Evolutionary conservation across 2,329 filamentous ascomycete genomes (phyloP).

Genomic region (Polychaeton citri): DNA sequence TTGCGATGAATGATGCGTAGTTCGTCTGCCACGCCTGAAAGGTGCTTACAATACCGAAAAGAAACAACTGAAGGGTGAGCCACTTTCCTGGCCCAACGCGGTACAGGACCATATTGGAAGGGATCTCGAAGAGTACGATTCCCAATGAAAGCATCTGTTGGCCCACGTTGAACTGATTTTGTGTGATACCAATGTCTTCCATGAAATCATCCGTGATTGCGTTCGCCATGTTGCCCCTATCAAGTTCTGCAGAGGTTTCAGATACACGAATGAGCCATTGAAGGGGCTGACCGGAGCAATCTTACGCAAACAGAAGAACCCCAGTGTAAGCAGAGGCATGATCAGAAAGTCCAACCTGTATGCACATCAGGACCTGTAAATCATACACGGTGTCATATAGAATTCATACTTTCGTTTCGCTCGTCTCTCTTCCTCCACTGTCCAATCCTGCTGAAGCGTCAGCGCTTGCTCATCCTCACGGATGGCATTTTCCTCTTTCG

Average conservation of each 20-base stretch:
- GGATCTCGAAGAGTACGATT: slow-evolving; percentile 21
- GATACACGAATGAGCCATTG: slow-evolving; percentile 1
- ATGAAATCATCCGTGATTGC: slow-evolving; percentile 20
- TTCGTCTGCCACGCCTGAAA: slow-evolving; percentile 29
- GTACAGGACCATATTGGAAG: slow-evolving; percentile 20
- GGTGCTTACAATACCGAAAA: slow-evolving; percentile 24
- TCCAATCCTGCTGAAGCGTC: slow-evolving; percentile 11
- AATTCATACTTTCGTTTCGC: slow-evolving; percentile 17
- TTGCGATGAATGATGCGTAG: slow-evolving; percentile 24
- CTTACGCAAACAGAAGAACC: slow-evolving; percentile 21
- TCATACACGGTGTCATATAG: background rate
- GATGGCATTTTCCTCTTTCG: too few species aligned
- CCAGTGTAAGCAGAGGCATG: slow-evolving; percentile 20
- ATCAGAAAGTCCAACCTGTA: slow-evolving; percentile 18
- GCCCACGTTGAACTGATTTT: slow-evolving; percentile 21
- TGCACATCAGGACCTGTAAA: slow-evolving; percentile 1
- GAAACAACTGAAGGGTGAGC: slow-evolving; percentile 26
- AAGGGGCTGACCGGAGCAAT: background rate
- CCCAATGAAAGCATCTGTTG: slow-evolving; percentile 22
- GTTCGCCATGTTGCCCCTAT: slow-evolving; percentile 17
- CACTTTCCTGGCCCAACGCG: slow-evolving; percentile 25
- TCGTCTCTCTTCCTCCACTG: slow-evolving; percentile 15
- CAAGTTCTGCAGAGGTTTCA: slow-evolving; percentile 9
- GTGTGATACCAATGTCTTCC: slow-evolving; percentile 18
- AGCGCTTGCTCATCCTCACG: slow-evolving; percentile 5